These are phyloP conservation scores for Colletotrichum euphorbiae DNA, from an alignment of 2,329 filamentous ascomycete species.

Conservation along the genomic window DNA sequence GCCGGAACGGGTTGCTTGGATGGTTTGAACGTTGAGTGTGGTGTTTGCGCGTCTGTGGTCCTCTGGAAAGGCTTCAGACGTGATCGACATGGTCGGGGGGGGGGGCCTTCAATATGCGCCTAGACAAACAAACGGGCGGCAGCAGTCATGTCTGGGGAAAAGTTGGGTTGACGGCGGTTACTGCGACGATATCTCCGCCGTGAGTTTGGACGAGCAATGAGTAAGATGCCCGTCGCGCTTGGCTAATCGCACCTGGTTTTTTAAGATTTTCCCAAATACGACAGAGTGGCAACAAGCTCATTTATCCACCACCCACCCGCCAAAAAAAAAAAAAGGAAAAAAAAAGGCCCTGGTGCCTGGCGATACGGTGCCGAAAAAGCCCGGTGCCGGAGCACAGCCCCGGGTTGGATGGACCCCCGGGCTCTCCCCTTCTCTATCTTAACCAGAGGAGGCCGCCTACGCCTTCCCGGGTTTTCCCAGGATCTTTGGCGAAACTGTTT, in stretches of 20 bases:
- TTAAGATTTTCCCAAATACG: not conserved
- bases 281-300: not conserved
- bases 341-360: no score
- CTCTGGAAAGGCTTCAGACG: not conserved
- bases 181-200: conserved; percentile 13
- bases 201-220: conserved; percentile 20
- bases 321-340: no score
- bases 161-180: conserved; percentile 33
- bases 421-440: not conserved
- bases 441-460: conserved; percentile 7
- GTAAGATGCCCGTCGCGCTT: not conserved
- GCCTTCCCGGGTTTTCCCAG: conserved; percentile 9
- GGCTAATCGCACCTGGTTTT: no score
- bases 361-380: not conserved
- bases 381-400: conserved; percentile 13
- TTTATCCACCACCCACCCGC: no score
- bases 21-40: not conserved
- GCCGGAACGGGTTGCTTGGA: conserved; percentile 3
- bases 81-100: conserved; percentile 14
- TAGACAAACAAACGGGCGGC: conserved; percentile 20
- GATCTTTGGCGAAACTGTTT: conserved; percentile 6
- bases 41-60: conserved; percentile 18
- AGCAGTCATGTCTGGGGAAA: not conserved
- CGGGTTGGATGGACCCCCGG: not conserved
- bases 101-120: conserved; percentile 2